These are phyloP conservation scores for Rhodotorula babjevae DNA, from an alignment of 768 basidiomycete species.

Conservation along the genomic window DNA sequence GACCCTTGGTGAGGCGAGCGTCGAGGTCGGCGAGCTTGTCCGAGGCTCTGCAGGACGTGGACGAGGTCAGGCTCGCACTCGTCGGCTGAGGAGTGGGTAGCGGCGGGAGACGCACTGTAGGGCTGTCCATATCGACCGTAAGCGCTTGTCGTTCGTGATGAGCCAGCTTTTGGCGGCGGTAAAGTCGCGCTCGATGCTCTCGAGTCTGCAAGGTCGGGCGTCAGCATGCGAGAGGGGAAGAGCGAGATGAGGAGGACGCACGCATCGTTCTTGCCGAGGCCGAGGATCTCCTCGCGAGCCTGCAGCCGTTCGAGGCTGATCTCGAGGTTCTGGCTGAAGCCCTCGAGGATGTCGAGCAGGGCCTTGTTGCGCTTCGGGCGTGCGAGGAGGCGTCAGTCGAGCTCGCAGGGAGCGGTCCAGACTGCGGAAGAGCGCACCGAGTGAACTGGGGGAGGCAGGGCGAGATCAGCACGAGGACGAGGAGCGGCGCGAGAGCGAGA, in stretches of 20 bases:
- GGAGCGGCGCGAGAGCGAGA: no score
- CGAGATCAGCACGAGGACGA: no score
- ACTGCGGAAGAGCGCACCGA: not conserved
- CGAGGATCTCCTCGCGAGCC: constrained; percentile 22
- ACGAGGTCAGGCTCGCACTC: not conserved
- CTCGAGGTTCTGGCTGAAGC: constrained; percentile 26
- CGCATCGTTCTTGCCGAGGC: constrained; percentile 17
- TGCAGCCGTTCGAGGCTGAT: constrained; percentile 26
- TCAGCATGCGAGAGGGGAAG: no score
- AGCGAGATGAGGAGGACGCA: not conserved
- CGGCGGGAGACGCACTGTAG: not conserved
- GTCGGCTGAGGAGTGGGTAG: no score
- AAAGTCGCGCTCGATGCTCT: constrained; percentile 27
- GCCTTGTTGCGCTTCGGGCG: constrained; percentile 24
- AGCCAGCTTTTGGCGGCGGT: constrained; percentile 26
- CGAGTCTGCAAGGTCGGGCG: not conserved
- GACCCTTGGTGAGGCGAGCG: constrained; percentile 21
- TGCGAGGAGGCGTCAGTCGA: not conserved
- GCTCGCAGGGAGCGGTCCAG: no score
- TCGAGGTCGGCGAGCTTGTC: constrained; percentile 30
- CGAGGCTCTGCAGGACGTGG: constrained; percentile 5
- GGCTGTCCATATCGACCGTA: constrained; percentile 24
- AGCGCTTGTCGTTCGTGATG: constrained; percentile 24
- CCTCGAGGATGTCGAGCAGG: constrained; percentile 24
- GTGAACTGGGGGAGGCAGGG: not conserved